A percentile compares a stretch with the other conserved stretches of the same genome.
phyloP scores from a whole-genome alignment of 768 basidiomycete species.

The Tricholoma flavovirens region DNA sequence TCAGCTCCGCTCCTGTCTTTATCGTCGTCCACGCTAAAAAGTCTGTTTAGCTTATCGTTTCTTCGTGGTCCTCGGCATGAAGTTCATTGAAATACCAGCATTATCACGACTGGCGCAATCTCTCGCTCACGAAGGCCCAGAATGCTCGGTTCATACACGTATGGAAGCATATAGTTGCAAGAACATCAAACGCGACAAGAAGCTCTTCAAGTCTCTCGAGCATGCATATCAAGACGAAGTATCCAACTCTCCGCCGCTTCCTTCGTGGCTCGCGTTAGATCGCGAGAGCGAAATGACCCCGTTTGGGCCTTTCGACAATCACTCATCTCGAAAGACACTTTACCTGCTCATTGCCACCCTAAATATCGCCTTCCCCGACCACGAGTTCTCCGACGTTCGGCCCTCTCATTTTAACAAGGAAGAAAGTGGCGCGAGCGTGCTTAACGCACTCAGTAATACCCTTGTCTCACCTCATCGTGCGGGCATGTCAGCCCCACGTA shows the following conservation, averaged over 20 bases:
- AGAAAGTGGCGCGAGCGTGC: conserved; percentile 70
- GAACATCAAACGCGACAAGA: conserved; percentile 95
- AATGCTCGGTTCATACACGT: conserved; percentile 85
- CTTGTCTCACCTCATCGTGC: conserved; percentile 68
- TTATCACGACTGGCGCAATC: conserved; percentile 71
- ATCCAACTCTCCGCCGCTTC: conserved; percentile 79
- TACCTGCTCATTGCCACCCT: conserved; percentile 95
- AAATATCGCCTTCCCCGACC: conserved; percentile 96
- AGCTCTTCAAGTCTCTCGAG: conserved; percentile 90
- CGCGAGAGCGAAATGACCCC: conserved; percentile 73
- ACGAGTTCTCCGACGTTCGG: conserved; percentile 92
- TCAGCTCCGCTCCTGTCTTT: background rate
- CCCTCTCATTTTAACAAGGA: conserved; percentile 88
- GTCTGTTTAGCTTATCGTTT: conserved; percentile 5
- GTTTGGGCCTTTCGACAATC: conserved; percentile 88
- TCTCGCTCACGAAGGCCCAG: conserved; percentile 80
- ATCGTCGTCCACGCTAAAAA: background rate
- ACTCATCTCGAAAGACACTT: conserved; percentile 81
- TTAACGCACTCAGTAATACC: conserved; percentile 81
- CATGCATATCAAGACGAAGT: conserved; percentile 77
- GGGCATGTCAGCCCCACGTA: conserved; percentile 64
- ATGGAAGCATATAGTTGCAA: conserved; percentile 98
- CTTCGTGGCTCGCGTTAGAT: conserved; percentile 70
- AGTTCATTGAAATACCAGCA: conserved; percentile 83
- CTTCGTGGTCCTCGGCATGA: conserved; percentile 46